Percentiles rank a stretch among this genome's conserved stretches.
These are phyloP conservation scores for Mucor lusitanicus DNA, from an alignment of 371 early-diverging fungal species.

Conservation along the genomic window DNA sequence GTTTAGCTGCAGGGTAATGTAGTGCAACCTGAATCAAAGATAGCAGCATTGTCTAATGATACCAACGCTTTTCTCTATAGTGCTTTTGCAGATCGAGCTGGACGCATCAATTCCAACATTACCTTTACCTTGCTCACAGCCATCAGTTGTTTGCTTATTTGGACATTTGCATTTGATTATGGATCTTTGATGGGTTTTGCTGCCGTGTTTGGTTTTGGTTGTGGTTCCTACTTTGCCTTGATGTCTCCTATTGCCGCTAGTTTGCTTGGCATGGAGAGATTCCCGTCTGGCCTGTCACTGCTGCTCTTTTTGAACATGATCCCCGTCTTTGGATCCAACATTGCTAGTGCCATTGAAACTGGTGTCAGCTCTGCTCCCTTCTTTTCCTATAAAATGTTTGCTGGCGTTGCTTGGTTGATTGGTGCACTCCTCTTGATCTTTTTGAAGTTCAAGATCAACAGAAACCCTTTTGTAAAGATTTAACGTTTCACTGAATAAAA, in stretches of 20 bases:
- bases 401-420: slow-evolving; percentile 28
- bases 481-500: background rate
- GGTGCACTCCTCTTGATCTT: slow-evolving; percentile 26
- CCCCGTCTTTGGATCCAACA: slow-evolving; percentile 35
- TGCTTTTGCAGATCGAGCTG: slow-evolving; percentile 46
- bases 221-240: slow-evolving; percentile 49
- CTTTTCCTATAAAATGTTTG: slow-evolving; percentile 38
- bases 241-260: slow-evolving; percentile 40
- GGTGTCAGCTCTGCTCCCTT: slow-evolving; percentile 24
- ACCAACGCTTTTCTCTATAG: too few species aligned
- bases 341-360: slow-evolving; percentile 42
- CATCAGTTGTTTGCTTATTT: slow-evolving; percentile 55
- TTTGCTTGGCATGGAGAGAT: slow-evolving; percentile 38
- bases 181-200: slow-evolving; percentile 49
- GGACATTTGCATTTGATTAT: slow-evolving; percentile 57
- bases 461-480: slow-evolving; percentile 21
- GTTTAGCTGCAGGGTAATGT: slow-evolving; percentile 43
- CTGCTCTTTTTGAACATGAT: slow-evolving; percentile 34
- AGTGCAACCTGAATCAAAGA: background rate
- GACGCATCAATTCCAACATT: slow-evolving; percentile 59
- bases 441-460: slow-evolving; percentile 30
- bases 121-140: slow-evolving; percentile 48
- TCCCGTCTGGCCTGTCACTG: slow-evolving; percentile 42
- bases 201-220: slow-evolving; percentile 60
- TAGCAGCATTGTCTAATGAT: background rate